Base-by-base conservation (phyloP, 2,329 filamentous ascomycete species). In the Colletotrichum graminicola region DNA sequence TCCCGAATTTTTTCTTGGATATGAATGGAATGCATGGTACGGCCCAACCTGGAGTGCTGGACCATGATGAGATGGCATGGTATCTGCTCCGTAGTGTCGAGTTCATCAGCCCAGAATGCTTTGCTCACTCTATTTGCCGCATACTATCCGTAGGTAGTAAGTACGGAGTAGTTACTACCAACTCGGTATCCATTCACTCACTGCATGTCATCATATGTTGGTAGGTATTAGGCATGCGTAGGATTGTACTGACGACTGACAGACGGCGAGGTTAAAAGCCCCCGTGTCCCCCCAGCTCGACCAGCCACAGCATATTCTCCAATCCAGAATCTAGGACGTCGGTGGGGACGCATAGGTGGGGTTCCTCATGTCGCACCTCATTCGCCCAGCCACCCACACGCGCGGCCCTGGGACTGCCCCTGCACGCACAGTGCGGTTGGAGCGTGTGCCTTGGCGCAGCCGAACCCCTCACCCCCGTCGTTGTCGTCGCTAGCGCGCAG, bases 341-440 rank as follows among this genome's bases (percentile, higher is more conserved):
- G 10, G 65, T 60, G 55, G 68, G n/a, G 57, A 29, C 14, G 6
- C 52, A 4, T 1, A 2, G 2, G 65, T 71, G 68, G 65, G 47
- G 43, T n/a, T 0, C 0, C 14, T 3, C 0, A 11, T 4, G 18
- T 32, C 43, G 54, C 59, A 65, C 68, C 59, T 71, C 68, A 71
- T 71, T 68, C 68, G 68, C 59, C 68, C 68, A 71, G 68, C 68
- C 68, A 71, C 65, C 68, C 65, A 71, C 68, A 71, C 68, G 65
- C 68, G 68, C 68, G 68, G 68, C 68, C 68, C 60, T 67, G 64
- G 68, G 68, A 45, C 57, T 2, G 57, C 51, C 68, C 68, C 68
- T 71, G 65, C 65, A 68, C 57, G n/a, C 65, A 71, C 65, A 59
- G 65, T 68, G 65, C 57, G 64, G 57, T 18, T 36, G 43, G 16